Base-by-base conservation (phyloP, 768 basidiomycete species). In the Agaricus blazei region DNA sequence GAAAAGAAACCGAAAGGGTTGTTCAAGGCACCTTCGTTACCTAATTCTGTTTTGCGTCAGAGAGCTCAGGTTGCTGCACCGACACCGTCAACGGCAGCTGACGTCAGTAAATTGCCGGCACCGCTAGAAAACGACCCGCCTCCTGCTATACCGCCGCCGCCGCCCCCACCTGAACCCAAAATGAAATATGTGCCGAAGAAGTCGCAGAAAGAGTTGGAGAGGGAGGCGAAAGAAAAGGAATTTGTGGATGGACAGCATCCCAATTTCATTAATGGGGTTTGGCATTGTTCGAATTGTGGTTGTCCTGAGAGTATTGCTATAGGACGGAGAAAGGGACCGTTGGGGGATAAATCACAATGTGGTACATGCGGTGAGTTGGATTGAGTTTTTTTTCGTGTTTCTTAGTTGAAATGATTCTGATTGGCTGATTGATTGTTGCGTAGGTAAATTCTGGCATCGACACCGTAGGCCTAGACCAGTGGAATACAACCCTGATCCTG, bases 281-380 rank as follows among this genome's bases (percentile, higher is more conserved):
- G 94, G 94, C 91, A 93, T 71, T 98, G 94, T 66, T 93, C 91
- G 19, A 96, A 93, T 64, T 97, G 92, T 63, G 94, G 94, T 4
- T 90, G 90, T 65, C 94, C 94, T 0, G 93, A 92, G 65, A 83
- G 73, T 62, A 85, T 96, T 55, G 90, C 92, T 2, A 74, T 93
- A 42, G 93, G 93, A 2, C 74, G 91, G 58, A 77, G 93, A 61
- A 95, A 95, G 63, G 93, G 95, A 1, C 93, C 92, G 1, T 73
- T 93, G 46, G 94, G 94, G 7, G 86, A 90, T 64, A 93, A 93
- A 68, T 88, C 85, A 2, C 88, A 96, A 67, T 98, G 94, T 70
- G 91, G 90, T 31, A 78, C 83, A n/a, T 97, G 94, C 70, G 92
- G 93, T 94, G 71, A 51, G 89, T 75, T 51, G 42, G 36, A 23